Evolutionary conservation across 2,329 filamentous ascomycete genomes (phyloP).

Genomic region (Penicillium decumbens): DNA sequence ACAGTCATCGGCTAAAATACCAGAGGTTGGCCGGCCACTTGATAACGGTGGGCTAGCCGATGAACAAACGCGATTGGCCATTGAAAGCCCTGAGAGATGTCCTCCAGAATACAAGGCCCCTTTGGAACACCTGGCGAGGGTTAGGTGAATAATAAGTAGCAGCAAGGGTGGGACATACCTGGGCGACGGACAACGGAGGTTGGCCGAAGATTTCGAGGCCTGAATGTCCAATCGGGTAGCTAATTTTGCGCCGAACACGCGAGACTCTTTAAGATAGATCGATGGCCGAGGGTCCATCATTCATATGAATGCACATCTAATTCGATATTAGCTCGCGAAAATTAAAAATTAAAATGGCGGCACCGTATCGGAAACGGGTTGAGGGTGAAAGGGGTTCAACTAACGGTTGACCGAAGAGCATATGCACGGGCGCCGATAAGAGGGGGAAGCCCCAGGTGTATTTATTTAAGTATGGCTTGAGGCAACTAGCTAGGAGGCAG

Average conservation of each 20-base stretch:
- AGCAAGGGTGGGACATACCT: constrained; percentile 1
- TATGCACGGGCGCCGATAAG: neutral
- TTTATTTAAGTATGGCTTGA: neutral
- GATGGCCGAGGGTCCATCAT: constrained; percentile 1
- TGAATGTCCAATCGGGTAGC: constrained; percentile 2
- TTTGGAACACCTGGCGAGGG: constrained; percentile 7
- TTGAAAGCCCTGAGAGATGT: constrained; percentile 1
- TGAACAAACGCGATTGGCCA: constrained; percentile 9
- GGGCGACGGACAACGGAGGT: constrained; percentile 1
- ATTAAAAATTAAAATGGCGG: neutral
- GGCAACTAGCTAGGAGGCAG: neutral
- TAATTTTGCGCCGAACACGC: neutral
- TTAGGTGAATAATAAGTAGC: constrained; percentile 1
- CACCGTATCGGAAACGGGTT: neutral
- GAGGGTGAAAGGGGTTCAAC: neutral
- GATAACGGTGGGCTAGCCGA: constrained; percentile 9
- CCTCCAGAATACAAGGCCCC: constrained; percentile 6
- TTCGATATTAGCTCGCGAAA: neutral
- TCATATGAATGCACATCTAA: neutral
- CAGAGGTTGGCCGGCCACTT: constrained; percentile 5
- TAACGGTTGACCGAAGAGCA: neutral
- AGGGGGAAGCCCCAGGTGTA: neutral
- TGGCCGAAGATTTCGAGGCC: constrained; percentile 8
- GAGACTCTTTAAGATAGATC: neutral
- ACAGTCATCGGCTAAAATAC: constrained; percentile 5